Conservation (phyloP, 306 rosid species). For the Cyamopsis tetragonoloba region DNA sequence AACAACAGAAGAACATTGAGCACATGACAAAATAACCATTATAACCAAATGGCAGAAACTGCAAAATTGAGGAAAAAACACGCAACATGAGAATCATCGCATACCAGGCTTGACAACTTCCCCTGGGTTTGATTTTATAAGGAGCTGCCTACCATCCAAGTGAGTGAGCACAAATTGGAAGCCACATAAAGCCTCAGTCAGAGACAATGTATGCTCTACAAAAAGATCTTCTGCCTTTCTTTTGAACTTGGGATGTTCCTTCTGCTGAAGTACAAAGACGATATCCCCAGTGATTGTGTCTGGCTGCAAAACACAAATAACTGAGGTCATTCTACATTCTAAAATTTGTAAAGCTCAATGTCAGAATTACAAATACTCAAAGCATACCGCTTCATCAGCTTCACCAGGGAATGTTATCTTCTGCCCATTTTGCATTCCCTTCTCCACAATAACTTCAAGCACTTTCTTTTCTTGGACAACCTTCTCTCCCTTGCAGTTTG, state of each 20-base stretch:
- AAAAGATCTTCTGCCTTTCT: constrained; percentile 81
- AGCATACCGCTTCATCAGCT: constrained; percentile 90
- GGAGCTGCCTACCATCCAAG: constrained; percentile 86
- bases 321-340: background rate
- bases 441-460: constrained; percentile 81
- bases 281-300: constrained; percentile 95
- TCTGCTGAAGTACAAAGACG: constrained; percentile 86
- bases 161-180: constrained; percentile 79
- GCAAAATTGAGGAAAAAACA: background rate
- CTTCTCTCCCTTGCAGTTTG: constrained; percentile 87
- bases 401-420: constrained; percentile 90
- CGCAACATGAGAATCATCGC: background rate
- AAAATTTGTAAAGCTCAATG: background rate
- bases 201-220: constrained; percentile 74
- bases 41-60: background rate
- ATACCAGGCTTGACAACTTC: constrained; percentile 93
- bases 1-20: background rate
- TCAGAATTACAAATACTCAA: background rate
- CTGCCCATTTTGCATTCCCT: constrained; percentile 95
- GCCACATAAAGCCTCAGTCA: constrained; percentile 88
- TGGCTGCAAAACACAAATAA: constrained; percentile 54
- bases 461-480: constrained; percentile 95
- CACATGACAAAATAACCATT: background rate
- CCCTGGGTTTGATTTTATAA: constrained; percentile 83
- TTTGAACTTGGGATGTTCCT: constrained; percentile 84